A percentile compares a stretch with the other conserved stretches of the same genome.
Conservation (phyloP, 1,284 basidiomycete genomes). For the Amylostereum chailletii region DNA sequence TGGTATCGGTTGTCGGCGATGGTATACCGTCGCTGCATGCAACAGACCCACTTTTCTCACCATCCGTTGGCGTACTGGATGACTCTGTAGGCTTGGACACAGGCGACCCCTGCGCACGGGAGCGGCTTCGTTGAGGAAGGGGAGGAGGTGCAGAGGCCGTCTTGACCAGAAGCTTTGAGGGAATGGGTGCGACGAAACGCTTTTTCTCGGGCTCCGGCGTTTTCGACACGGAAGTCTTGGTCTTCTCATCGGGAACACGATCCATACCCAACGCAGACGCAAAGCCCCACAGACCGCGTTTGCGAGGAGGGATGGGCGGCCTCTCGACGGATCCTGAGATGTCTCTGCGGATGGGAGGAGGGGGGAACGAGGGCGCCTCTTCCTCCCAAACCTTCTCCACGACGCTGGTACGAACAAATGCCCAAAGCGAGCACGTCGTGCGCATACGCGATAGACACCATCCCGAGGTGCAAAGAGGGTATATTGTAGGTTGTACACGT, state of each 20-base stretch:
- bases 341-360: constrained; percentile 15
- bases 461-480: constrained; percentile 68
- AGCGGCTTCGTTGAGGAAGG: constrained; percentile 3
- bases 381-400: constrained; percentile 85
- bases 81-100: neutral
- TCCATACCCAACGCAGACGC: constrained; percentile 13
- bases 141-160: constrained; percentile 2
- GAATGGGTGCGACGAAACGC: constrained; percentile 7
- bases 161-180: neutral
- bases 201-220: constrained; percentile 4
- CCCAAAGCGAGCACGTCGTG: constrained; percentile 87
- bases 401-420: constrained; percentile 75
- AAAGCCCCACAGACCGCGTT: constrained; percentile 25
- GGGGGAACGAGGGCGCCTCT: constrained; percentile 36
- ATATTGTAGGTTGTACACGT: constrained; percentile 19
- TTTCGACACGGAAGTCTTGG: constrained; percentile 9
- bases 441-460: constrained; percentile 78
- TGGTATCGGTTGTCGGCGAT: neutral
- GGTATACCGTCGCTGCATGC: too few species aligned
- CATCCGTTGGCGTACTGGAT: too few species aligned
- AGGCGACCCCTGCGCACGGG: neutral
- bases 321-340: constrained; percentile 8
- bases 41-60: too few species aligned
- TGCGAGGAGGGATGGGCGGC: constrained; percentile 21
- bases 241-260: constrained; percentile 3